Evolutionary conservation across 352 stramenopile genomes (phyloP).

Genomic region (Peronospora belbahrii): DNA sequence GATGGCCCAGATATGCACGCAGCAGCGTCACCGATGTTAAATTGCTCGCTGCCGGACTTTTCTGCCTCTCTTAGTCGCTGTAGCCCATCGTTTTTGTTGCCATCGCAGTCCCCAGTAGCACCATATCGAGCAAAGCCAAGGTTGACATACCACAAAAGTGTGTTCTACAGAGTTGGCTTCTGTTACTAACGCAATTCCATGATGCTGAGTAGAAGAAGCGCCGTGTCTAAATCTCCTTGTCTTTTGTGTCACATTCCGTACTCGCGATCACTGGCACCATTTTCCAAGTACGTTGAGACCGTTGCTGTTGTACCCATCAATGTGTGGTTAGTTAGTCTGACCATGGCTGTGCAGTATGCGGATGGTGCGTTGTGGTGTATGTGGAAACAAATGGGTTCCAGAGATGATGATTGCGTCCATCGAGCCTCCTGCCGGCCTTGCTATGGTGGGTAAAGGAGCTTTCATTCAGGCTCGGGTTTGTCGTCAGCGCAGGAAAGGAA

Average conservation of each 20-base stretch:
- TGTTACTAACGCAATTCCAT: background rate
- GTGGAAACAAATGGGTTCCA: conserved; percentile 96
- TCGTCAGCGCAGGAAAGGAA: conserved; percentile 86
- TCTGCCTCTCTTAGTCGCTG: conserved; percentile 31
- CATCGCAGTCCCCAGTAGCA: conserved; percentile 13
- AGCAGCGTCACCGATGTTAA: conserved; percentile 31
- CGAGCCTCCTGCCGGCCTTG: conserved; percentile 66
- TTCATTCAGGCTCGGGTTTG: conserved; percentile 96
- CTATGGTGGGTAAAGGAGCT: conserved; percentile 86
- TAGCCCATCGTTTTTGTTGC: conserved; percentile 41
- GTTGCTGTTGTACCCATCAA: background rate
- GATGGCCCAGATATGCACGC: conserved; percentile 27
- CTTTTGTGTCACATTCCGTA: conserved; percentile 96
- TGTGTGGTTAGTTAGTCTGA: background rate
- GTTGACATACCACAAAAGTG: conserved; percentile 7
- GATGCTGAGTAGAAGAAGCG: conserved; percentile 27
- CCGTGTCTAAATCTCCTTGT: conserved; percentile 71
- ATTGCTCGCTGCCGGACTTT: conserved; percentile 25
- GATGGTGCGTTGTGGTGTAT: conserved; percentile 93
- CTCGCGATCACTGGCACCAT: conserved; percentile 90
- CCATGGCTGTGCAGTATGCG: conserved; percentile 77
- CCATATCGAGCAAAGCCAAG: conserved; percentile 23
- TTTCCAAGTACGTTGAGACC: conserved; percentile 80
- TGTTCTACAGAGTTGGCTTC: background rate
- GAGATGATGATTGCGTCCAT: conserved; percentile 92